phyloP scores from a whole-genome alignment of 1,139 yeast genomes.

The Diutina mesorugosa region DNA sequence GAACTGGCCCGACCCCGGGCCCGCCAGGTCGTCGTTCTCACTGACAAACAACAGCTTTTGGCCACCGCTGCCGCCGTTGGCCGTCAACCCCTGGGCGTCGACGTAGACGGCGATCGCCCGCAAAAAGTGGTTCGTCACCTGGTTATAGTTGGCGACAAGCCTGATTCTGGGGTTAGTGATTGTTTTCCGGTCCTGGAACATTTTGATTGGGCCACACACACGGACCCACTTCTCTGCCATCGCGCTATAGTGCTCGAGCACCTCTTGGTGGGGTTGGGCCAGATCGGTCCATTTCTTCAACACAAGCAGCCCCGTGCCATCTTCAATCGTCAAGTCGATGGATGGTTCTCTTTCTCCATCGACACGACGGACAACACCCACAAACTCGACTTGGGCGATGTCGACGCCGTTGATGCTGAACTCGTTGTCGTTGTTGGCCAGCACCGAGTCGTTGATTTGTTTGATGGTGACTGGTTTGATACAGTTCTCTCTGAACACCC shows the following conservation, averaged over 20 bases:
- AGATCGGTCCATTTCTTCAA: conserved; percentile 62
- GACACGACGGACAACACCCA: conserved; percentile 54
- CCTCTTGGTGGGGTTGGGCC: conserved; percentile 18
- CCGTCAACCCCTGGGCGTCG: conserved; percentile 25
- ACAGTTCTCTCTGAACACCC: conserved; percentile 7
- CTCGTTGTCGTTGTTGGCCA: conserved; percentile 64
- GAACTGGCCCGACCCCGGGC: not conserved
- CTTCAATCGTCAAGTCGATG: conserved; percentile 53
- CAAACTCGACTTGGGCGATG: conserved; percentile 46
- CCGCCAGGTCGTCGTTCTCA: not conserved
- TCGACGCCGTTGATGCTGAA: conserved; percentile 52
- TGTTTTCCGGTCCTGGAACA: conserved; percentile 53
- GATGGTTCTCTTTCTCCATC: conserved; percentile 39
- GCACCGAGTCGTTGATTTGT: conserved; percentile 58
- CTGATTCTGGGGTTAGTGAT: conserved; percentile 54
- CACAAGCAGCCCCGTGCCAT: conserved; percentile 72
- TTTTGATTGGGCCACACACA: conserved; percentile 62
- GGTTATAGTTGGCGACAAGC: conserved; percentile 56
- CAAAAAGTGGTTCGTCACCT: conserved; percentile 64
- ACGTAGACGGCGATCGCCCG: conserved; percentile 57
- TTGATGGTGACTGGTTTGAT: conserved; percentile 78
- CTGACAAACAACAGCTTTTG: conserved; percentile 32
- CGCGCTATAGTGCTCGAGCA: conserved; percentile 20
- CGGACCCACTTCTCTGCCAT: conserved; percentile 40
- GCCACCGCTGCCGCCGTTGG: conserved; percentile 11